phyloP scores from a whole-genome alignment of 768 basidiomycete genomes.

The Suillus americanus region DNA sequence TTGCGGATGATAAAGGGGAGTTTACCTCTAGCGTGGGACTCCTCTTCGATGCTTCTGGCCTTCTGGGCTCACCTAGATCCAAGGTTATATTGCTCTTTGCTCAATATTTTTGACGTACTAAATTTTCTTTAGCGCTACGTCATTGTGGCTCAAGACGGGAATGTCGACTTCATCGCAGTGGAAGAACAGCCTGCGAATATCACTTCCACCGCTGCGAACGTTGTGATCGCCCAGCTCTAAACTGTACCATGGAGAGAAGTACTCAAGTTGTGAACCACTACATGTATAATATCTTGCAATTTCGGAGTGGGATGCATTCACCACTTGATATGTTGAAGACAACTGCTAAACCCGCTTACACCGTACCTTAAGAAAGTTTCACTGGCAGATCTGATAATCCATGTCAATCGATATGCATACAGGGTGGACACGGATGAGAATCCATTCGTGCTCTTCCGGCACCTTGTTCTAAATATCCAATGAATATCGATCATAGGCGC shows the following conservation, averaged over 20 bases:
- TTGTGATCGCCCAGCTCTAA: conserved; percentile 38
- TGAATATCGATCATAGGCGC: neutral
- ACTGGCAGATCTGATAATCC: neutral
- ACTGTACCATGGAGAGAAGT: conserved; percentile 3
- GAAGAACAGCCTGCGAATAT: conserved; percentile 48
- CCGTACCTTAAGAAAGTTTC: neutral
- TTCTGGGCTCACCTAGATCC: conserved; percentile 67
- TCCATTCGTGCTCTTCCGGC: neutral
- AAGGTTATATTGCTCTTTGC: conserved; percentile 41
- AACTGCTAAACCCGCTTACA: neutral
- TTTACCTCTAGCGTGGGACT: conserved; percentile 56
- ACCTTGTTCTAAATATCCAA: neutral
- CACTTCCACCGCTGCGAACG: conserved; percentile 53
- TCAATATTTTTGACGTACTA: neutral
- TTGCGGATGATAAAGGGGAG: conserved; percentile 67
- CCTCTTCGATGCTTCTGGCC: conserved; percentile 56
- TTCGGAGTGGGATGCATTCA: no score
- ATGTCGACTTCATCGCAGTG: conserved; percentile 52
- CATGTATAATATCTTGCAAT: neutral
- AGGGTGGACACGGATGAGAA: neutral
- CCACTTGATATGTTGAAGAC: neutral
- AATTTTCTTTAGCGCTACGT: conserved; percentile 47
- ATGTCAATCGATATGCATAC: neutral
- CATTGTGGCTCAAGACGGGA: conserved; percentile 57
- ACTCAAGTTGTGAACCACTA: neutral